Evolutionary conservation across 2,329 filamentous ascomycete genomes (phyloP), one percentile per base, ranked within the genome.

Genomic region (Sporothrix mexicana): DNA sequence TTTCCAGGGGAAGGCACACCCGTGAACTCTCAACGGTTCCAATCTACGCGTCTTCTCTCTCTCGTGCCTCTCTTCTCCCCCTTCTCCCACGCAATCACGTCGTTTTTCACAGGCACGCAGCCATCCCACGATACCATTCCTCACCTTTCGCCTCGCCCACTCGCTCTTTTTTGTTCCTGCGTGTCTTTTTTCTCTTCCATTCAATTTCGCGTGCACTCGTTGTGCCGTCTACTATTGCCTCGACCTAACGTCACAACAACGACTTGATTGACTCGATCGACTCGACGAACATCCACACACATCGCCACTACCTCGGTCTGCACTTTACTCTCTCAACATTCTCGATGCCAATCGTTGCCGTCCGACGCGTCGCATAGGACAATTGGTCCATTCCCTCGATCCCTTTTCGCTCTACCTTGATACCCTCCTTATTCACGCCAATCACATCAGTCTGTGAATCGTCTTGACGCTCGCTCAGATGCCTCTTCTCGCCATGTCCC

Each of bases 401-500:
- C 47, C 25, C 68, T 17, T 12, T 25, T 13, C 49, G 49, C 30
- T 1, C 49, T 20, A n/a, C 9, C 23, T 36, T 30, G 25, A 2
- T 47, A 8, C 10, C 20, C n/a, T 5, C 10, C 36, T 15, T 17
- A 45, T 17, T 41, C 55, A 2, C 47, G 45, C 25, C 23, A 51
- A 6, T 17, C 51, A 3, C n/a, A 23, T 55, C 20, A 36, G 12
- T 13, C 10, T 25, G 8, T 30, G 53, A 57, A 23, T 9, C 12
- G 3, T 47, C 72, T 43, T 13, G 15, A 3, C 36, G 10, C 3
- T 5, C n/a, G 5, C 3, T 7, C 74, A 78, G 74, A 88, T 87
- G 86, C 83, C 86, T 77, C 80, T 88, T 36, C 79, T 82, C 61
- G 80, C 83, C 70, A 81, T 86, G 77, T 84, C 85, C 20, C 79